Base-by-base conservation (phyloP, 2,329 filamentous ascomycete genomes). In the Corniculantispora saksenae region DNA sequence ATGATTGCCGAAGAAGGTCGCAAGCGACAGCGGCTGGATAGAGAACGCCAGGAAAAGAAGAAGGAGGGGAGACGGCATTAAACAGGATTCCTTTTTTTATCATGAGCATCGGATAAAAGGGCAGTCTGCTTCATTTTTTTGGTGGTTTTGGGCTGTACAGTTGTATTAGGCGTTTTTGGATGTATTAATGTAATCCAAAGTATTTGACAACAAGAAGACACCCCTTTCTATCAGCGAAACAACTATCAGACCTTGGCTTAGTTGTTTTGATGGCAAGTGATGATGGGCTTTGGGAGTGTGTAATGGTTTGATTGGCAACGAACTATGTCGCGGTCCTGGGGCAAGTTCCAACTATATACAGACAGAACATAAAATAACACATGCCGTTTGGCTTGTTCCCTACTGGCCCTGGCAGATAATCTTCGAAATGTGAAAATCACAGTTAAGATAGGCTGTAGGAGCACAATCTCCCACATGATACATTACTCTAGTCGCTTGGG, bases 1-100 rank as follows among this genome's bases (percentile, higher is more conserved):
- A 96, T 99, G 92, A 97, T 99, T 80, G 93, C 93, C 15, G 90
- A 92, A 72, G 95, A 98, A 80, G 93, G 89, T 74, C 86, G 93
- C 69, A 98, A 98, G 85, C 86, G 93, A 75, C 86, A 94, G 75
- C 96, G 94, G 85, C 87, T 91, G 69, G 94, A 97, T 71, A 89
- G 92, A 76, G 93, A 97, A 78, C 88, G 89, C 75, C 84, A 84
- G 72, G 84, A 87, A 68, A 89, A 90, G 82, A 86, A 81, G 77
- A 87, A 83, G 75, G 83, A 84, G 70, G 75, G 23, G 40, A 66
- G 60, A 35, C 29, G 58, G 12, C 25, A 61, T 19, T 63, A 45
- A 54, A 35, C 5, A 45, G 3, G 27, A 21, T 27, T 17, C 10
- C 13, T 12, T 3, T 32, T 19, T n/a, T 9, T n/a, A n/a, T 47